A percentile compares a stretch with the other conserved stretches of the same genome.
Evolutionary conservation across 805 yeast species (phyloP).

Genomic region (Yamadazyma olivae): DNA sequence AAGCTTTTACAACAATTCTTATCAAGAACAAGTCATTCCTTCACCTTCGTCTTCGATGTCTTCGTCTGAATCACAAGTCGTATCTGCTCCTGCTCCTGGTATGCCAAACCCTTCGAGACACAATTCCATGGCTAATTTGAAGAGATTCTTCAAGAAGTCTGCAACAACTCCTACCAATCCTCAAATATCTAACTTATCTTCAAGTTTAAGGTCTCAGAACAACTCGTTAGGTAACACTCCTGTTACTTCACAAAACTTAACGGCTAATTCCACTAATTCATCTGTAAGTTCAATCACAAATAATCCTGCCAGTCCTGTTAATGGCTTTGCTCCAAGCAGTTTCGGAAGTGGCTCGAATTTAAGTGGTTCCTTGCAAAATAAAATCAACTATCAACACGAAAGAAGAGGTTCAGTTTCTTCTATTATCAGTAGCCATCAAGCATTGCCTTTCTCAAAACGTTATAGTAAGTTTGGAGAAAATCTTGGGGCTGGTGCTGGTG

Average conservation of each 20-base stretch:
- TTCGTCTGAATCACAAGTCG: slow-evolving; percentile 31
- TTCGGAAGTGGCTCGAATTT: neutral
- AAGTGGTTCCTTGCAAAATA: slow-evolving; percentile 21
- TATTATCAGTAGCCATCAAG: slow-evolving; percentile 20
- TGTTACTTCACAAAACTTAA: slow-evolving; percentile 18
- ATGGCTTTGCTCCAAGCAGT: slow-evolving; percentile 4
- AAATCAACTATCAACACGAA: slow-evolving; percentile 27
- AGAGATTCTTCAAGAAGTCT: slow-evolving; percentile 63
- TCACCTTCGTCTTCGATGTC: slow-evolving; percentile 32
- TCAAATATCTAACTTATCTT: slow-evolving; percentile 18
- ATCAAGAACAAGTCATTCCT: slow-evolving; percentile 23
- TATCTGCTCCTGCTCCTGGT: neutral
- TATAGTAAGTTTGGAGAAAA: slow-evolving; percentile 75
- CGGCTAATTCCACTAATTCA: slow-evolving; percentile 32
- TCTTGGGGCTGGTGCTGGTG: slow-evolving; percentile 86
- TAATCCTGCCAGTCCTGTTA: neutral
- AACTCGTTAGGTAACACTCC: slow-evolving; percentile 12
- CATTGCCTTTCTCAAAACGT: slow-evolving; percentile 40
- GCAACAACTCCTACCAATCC: slow-evolving; percentile 6
- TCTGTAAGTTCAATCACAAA: slow-evolving; percentile 29
- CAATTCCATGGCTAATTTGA: slow-evolving; percentile 75
- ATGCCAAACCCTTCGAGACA: slow-evolving; percentile 47
- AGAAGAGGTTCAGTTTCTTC: slow-evolving; percentile 36
- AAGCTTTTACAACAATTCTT: slow-evolving; percentile 36
- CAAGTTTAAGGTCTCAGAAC: slow-evolving; percentile 20